Conservation (phyloP, 176 grass and related monocot species). For the Triticum turgidum region DNA sequence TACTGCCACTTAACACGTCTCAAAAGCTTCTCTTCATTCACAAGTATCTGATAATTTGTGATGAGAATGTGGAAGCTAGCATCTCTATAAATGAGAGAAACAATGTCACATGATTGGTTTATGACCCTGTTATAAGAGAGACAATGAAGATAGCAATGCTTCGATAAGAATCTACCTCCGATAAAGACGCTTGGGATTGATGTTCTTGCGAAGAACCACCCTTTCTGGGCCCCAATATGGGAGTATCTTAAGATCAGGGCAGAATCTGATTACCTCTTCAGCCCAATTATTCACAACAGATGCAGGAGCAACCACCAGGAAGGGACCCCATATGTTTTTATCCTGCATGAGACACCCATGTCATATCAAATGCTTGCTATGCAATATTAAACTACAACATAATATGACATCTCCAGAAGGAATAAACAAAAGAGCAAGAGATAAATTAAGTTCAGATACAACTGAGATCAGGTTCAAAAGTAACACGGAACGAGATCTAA, state of each 20-base stretch:
- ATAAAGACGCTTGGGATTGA: constrained; percentile 95
- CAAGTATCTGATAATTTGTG: constrained; percentile 99
- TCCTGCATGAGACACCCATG: constrained; percentile 56
- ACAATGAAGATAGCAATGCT: neutral
- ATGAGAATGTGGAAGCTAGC: constrained; percentile 97
- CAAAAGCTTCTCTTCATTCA: constrained; percentile 94
- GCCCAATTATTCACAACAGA: constrained; percentile 99
- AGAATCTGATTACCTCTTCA: constrained; percentile 92
- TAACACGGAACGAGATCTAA: neutral
- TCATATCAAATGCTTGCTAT: constrained; percentile 8
- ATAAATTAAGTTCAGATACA: neutral
- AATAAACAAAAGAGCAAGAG: neutral
- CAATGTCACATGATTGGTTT: constrained; percentile 31
- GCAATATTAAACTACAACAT: neutral
- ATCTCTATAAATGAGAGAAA: constrained; percentile 58
- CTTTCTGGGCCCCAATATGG: constrained; percentile 95
- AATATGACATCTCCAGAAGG: neutral
- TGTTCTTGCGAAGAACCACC: constrained; percentile 85
- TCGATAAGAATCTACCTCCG: constrained; percentile 51
- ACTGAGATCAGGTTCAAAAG: neutral
- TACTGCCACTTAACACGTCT: constrained; percentile 98
- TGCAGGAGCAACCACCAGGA: constrained; percentile 97
- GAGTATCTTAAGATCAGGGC: constrained; percentile 98
- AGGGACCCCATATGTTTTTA: constrained; percentile 99
- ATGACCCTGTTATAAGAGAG: constrained; percentile 1